These are phyloP conservation scores for Peronospora destructor DNA, from an alignment of 352 stramenopile species.

Conservation along the genomic window DNA sequence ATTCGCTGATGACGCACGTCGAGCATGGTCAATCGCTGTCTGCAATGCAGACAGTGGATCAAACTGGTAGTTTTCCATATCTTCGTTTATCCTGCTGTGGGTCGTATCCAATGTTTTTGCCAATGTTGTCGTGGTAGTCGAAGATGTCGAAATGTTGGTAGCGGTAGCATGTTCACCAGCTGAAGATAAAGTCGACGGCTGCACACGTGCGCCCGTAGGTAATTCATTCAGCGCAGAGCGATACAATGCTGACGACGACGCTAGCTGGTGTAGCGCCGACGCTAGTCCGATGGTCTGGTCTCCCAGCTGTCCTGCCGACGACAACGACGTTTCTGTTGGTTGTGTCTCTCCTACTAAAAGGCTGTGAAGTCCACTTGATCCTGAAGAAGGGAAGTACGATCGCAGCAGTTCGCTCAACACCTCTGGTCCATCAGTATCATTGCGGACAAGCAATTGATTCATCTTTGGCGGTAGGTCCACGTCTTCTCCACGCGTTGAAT, in stretches of 20 bases:
- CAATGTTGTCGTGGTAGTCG: constrained; percentile 1
- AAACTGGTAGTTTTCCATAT: constrained; percentile 36
- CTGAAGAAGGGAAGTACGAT: constrained; percentile 31
- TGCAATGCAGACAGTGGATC: constrained; percentile 58
- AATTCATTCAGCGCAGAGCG: constrained; percentile 25
- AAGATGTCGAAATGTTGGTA: not conserved
- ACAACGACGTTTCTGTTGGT: constrained; percentile 6
- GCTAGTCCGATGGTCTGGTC: constrained; percentile 12
- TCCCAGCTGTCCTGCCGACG: constrained; percentile 9
- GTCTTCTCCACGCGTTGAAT: constrained; percentile 12
- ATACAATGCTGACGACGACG: constrained; percentile 47
- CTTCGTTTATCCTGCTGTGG: constrained; percentile 1
- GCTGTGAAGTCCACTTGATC: constrained; percentile 15
- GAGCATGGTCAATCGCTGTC: constrained; percentile 43
- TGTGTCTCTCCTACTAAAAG: constrained; percentile 14
- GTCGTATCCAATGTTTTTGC: constrained; percentile 9
- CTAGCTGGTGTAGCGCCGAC: constrained; percentile 47
- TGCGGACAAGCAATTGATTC: constrained; percentile 55
- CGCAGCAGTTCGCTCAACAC: constrained; percentile 44
- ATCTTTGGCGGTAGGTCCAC: constrained; percentile 23
- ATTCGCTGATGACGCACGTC: constrained; percentile 16
- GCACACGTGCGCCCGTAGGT: constrained; percentile 9
- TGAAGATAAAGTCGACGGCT: constrained; percentile 10
- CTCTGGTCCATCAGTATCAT: constrained; percentile 45
- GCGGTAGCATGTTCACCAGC: not conserved